Conservation (phyloP, 306 rosid genomes). For the Ormosia emarginata region DNA sequence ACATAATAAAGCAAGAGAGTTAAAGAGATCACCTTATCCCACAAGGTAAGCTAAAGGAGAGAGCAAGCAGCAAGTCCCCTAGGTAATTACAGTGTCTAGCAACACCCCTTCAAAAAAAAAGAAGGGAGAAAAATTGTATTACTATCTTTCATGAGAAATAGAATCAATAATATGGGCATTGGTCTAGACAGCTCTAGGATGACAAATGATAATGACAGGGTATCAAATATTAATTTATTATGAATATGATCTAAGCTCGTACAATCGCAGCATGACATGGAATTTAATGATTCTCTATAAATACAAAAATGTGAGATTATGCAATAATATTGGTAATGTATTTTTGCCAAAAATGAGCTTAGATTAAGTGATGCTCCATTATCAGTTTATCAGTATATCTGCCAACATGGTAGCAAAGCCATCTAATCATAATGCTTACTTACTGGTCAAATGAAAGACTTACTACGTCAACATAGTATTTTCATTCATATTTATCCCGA, state of each 20-base stretch:
- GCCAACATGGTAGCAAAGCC: no score
- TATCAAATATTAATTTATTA: neutral
- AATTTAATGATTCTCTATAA: neutral
- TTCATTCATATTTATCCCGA: neutral
- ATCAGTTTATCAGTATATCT: neutral
- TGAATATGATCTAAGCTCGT: neutral
- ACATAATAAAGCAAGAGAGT: neutral
- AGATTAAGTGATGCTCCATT: neutral
- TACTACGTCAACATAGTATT: no score
- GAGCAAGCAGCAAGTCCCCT: slow-evolving; percentile 91
- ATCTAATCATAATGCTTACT: neutral
- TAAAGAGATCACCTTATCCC: slow-evolving; percentile 67
- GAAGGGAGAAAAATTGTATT: no score
- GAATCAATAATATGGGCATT: slow-evolving; percentile 16
- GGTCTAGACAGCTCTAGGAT: neutral
- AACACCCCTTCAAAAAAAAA: slow-evolving; percentile 65
- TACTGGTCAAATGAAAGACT: neutral
- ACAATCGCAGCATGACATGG: neutral
- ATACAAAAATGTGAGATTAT: neutral
- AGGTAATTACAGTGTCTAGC: slow-evolving; percentile 95
- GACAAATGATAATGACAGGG: neutral
- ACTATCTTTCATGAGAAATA: neutral
- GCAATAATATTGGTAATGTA: neutral
- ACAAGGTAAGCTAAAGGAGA: slow-evolving; percentile 92
- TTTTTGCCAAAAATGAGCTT: neutral